These are phyloP conservation scores for Pseudocercospora pini-densiflorae DNA, from an alignment of 2,329 filamentous ascomycete species.

Conservation along the genomic window DNA sequence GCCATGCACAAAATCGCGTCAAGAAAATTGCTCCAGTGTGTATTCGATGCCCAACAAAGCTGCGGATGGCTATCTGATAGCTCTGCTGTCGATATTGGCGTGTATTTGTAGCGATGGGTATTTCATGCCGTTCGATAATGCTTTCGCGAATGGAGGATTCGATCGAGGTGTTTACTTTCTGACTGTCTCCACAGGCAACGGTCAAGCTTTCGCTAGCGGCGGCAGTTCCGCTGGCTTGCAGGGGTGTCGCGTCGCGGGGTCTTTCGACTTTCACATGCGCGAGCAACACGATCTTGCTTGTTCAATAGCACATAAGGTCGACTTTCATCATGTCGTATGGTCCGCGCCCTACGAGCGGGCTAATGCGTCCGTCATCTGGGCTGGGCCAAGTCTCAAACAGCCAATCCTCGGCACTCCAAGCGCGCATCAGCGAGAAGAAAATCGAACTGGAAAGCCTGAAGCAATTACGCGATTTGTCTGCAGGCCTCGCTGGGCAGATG, in stretches of 20 bases:
- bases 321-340: constrained; percentile 43
- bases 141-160: neutral
- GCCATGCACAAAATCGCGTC: constrained; percentile 61
- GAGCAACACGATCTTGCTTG: neutral
- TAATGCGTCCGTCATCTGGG: constrained; percentile 55
- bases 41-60: neutral
- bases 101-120: neutral
- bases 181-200: constrained; percentile 9
- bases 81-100: constrained; percentile 10
- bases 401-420: constrained; percentile 71
- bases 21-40: neutral
- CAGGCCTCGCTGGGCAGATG: constrained; percentile 80
- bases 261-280: constrained; percentile 12
- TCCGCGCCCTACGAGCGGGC: constrained; percentile 40
- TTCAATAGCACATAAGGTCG: neutral
- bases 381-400: constrained; percentile 33
- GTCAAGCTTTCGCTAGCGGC: constrained; percentile 7
- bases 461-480: constrained; percentile 78
- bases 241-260: constrained; percentile 9
- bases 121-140: constrained; percentile 10
- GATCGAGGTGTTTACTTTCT: constrained; percentile 12
- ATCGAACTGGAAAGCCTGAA: constrained; percentile 78
- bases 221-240: neutral
- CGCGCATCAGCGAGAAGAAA: constrained; percentile 84
- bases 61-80: neutral